Base-by-base conservation (phyloP, 805 yeast species). In the Kuraishia cidri region DNA sequence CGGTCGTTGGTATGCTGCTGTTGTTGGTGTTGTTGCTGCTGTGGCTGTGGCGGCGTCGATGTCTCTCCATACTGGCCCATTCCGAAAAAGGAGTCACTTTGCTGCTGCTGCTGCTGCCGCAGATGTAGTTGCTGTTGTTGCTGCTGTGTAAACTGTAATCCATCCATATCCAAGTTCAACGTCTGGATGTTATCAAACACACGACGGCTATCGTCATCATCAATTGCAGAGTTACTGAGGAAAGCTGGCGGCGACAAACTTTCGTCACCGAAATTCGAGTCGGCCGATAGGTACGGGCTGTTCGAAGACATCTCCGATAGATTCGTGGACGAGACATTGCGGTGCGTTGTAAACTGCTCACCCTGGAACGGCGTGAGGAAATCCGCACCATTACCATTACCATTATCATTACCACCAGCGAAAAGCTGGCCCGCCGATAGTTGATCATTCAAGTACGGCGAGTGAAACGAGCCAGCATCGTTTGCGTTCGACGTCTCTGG, bases 201-300 rank as follows among this genome's bases (percentile, higher is more conserved):
- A n/a, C n/a, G n/a, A n/a, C n/a, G n/a, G n/a, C n/a, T n/a, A n/a
- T n/a, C n/a, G n/a, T n/a, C n/a, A n/a, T n/a, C n/a, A n/a, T n/a
- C n/a, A n/a, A n/a, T n/a, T 6, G 21, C 8, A 13, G 12, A 12
- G 9, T 17, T 20, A 12, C 14, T 12, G 9, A 21, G 16, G 9
- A 24, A 10, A 19, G 26, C 29, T n/a, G n/a, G n/a, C 6, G 32
- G 32, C 7, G 32, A 30, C 15, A 30, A 15, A 8, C 14, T n/a
- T 19, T 37, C 42, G 15, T 24, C 12, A 17, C 32, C 35, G 8
- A 32, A 33, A 8, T 21, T 33, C 16, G 29, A 19, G 13, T 12
- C 23, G 26, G 30, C 53, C 3, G 54, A 45, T 8, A 45, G 30
- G 24, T 44, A 49, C 9, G 57, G 56, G 3, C 52, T 46, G 16